These are phyloP conservation scores for Myxozyma neglecta DNA, from an alignment of 805 yeast genomes.

Conservation along the genomic window DNA sequence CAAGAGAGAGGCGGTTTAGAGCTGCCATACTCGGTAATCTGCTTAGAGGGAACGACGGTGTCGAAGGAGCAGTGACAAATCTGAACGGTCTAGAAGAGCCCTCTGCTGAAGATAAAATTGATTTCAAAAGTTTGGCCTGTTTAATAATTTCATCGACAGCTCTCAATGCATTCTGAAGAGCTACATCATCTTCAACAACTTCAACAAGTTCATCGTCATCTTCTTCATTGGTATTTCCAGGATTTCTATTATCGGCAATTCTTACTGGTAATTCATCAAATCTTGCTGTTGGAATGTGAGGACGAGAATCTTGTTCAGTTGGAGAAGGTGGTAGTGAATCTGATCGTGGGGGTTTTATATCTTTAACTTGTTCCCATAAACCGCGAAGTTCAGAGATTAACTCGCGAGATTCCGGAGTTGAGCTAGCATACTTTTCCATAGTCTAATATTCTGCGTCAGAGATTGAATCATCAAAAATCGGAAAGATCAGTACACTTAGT, in stretches of 20 bases:
- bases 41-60: conserved; percentile 13
- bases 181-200: conserved; percentile 9
- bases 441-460: conserved; percentile 41
- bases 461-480: not conserved
- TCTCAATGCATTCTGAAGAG: conserved; percentile 1
- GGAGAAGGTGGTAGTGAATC: conserved; percentile 14
- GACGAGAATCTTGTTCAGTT: not conserved
- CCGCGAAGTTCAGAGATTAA: conserved; percentile 66
- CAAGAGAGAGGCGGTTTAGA: not conserved
- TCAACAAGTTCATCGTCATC: not conserved
- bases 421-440: conserved; percentile 67
- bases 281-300: not conserved
- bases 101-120: not conserved
- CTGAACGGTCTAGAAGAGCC: not conserved
- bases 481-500: conserved; percentile 45
- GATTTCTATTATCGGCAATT: not conserved
- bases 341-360: conserved; percentile 35
- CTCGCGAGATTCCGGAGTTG: conserved; percentile 65
- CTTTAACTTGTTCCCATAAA: conserved; percentile 71
- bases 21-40: not conserved
- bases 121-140: not conserved
- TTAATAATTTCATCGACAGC: conserved; percentile 7
- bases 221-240: not conserved
- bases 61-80: conserved; percentile 19
- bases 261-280: not conserved